These are phyloP conservation scores for Cutaneotrichosporon dermatis DNA, from an alignment of 1,284 basidiomycete species.

Conservation along the genomic window DNA sequence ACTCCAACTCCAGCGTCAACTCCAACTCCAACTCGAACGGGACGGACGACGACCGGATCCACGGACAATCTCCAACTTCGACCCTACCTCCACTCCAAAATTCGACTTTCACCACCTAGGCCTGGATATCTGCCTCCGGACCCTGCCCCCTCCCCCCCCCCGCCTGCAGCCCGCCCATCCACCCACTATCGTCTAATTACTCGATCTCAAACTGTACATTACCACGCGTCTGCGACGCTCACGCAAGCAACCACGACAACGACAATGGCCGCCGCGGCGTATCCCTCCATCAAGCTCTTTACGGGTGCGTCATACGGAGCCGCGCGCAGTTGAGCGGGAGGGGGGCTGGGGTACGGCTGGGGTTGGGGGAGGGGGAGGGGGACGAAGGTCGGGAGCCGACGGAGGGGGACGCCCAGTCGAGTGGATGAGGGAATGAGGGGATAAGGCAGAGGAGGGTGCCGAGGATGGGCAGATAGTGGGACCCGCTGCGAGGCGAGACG, in stretches of 20 bases:
- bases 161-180: not conserved
- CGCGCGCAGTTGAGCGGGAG: slow-evolving; percentile 33
- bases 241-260: no score
- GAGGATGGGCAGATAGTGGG: no score
- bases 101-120: not conserved
- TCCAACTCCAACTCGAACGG: not conserved
- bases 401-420: not conserved
- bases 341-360: not conserved
- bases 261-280: not conserved
- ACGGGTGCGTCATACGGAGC: slow-evolving; percentile 56
- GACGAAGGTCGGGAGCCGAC: not conserved
- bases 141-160: no score
- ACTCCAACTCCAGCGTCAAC: not conserved
- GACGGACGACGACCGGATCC: not conserved
- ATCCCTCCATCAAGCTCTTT: slow-evolving; percentile 74
- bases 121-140: no score
- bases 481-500: no score
- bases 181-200: not conserved
- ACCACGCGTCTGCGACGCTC: no score
- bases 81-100: not conserved
- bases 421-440: no score
- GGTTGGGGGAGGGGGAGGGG: not conserved
- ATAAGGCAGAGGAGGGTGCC: no score
- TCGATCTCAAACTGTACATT: not conserved
- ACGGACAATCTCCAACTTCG: not conserved